These are phyloP conservation scores for Fusarium torreyae DNA, from an alignment of 2,329 filamentous ascomycete genomes.

Conservation along the genomic window DNA sequence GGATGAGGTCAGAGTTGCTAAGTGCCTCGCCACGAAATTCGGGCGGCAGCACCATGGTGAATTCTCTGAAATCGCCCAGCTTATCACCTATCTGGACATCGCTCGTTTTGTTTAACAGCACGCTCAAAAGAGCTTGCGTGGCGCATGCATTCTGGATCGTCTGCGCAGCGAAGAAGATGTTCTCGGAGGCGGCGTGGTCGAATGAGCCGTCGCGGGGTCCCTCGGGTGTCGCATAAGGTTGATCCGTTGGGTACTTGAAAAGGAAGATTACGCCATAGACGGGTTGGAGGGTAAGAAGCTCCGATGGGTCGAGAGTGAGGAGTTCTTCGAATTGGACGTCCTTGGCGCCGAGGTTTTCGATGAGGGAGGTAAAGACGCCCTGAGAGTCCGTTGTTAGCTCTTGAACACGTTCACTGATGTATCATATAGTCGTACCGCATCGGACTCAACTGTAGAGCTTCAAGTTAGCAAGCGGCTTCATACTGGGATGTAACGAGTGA, in stretches of 20 bases:
- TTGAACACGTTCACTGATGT: not conserved
- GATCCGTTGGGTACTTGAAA: constrained; percentile 92
- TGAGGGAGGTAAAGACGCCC: constrained; percentile 98
- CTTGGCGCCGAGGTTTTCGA: constrained; percentile 91
- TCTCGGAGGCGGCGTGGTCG: constrained; percentile 80
- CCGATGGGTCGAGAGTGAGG: constrained; percentile 85
- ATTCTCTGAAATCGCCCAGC: constrained; percentile 86
- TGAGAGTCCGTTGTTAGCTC: constrained; percentile 47
- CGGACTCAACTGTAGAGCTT: constrained; percentile 79
- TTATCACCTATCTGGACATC: constrained; percentile 79
- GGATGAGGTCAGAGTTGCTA: constrained; percentile 77
- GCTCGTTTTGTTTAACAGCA: constrained; percentile 86
- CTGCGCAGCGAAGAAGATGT: constrained; percentile 94
- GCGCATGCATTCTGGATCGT: constrained; percentile 99
- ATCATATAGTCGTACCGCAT: constrained; percentile 83
- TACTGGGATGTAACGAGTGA: constrained; percentile 24
- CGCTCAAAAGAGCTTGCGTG: constrained; percentile 93
- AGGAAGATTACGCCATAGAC: constrained; percentile 98
- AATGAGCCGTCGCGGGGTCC: constrained; percentile 86
- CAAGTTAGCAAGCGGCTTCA: constrained; percentile 22
- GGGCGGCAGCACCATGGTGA: constrained; percentile 85
- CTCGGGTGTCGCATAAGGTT: constrained; percentile 70
- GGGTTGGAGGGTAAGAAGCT: constrained; percentile 78
- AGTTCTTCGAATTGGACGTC: constrained; percentile 98
- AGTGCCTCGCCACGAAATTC: constrained; percentile 76